Conservation (phyloP, 176 grass and related monocot species). For the Raddia guianensis region DNA sequence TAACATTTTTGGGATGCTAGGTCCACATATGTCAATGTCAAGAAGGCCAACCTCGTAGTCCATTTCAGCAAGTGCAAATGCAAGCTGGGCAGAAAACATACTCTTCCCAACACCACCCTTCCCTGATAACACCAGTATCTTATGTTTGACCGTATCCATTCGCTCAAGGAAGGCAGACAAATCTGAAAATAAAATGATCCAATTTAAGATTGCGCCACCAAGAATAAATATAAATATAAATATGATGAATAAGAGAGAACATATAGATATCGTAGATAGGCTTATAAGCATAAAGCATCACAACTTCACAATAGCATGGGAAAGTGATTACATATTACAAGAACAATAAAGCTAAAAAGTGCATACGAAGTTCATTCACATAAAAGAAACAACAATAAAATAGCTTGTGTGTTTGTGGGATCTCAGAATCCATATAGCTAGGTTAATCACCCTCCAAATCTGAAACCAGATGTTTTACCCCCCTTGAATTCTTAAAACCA, state of each 20-base stretch:
- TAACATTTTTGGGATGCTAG: too few relatives aligned
- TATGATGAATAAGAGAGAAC: not conserved
- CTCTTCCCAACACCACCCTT: too few relatives aligned
- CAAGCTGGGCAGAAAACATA: too few relatives aligned
- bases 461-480: too few relatives aligned
- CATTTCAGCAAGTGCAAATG: too few relatives aligned
- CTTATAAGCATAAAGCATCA: not conserved
- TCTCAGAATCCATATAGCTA: not conserved
- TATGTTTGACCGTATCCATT: too few relatives aligned
- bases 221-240: slow-evolving; percentile 27
- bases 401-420: not conserved
- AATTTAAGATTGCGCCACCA: too few relatives aligned
- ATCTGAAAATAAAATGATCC: too few relatives aligned
- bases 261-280: not conserved
- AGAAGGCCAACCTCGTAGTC: too few relatives aligned
- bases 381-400: not conserved
- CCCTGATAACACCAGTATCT: too few relatives aligned
- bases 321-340: not conserved
- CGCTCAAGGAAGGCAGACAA: too few relatives aligned
- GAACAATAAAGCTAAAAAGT: not conserved
- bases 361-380: not conserved
- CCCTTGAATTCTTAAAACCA: not conserved
- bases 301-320: not conserved
- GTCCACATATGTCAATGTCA: too few relatives aligned
- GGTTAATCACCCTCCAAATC: not conserved